These are phyloP conservation scores for Pythium aquatile DNA, from an alignment of 352 stramenopile species.

Conservation along the genomic window DNA sequence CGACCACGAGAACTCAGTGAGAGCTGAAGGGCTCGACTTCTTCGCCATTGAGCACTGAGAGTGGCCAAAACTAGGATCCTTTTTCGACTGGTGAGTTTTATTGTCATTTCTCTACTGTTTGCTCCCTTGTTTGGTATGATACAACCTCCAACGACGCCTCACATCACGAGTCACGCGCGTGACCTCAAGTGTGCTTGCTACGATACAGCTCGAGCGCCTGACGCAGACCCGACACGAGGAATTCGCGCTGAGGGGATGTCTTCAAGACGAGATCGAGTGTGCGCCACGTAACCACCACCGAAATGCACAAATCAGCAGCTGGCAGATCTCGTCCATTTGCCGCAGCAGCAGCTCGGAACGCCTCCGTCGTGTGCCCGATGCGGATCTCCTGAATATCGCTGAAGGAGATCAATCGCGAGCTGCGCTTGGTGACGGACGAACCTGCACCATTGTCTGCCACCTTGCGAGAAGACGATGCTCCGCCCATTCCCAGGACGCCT, in stretches of 20 bases:
- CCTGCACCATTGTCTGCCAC: slow-evolving; percentile 14
- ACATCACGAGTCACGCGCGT: background rate
- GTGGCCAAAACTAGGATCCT: background rate
- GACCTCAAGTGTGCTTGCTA: slow-evolving; percentile 19
- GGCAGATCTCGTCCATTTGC: slow-evolving; percentile 30
- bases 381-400: slow-evolving; percentile 54
- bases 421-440: slow-evolving; percentile 11
- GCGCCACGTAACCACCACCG: slow-evolving; percentile 55
- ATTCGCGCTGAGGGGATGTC: slow-evolving; percentile 45
- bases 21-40: slow-evolving; percentile 53
- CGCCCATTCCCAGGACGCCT: slow-evolving; percentile 18
- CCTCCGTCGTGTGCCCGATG: slow-evolving; percentile 48
- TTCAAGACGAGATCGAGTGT: slow-evolving; percentile 65
- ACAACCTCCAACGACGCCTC: background rate
- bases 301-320: slow-evolving; percentile 46
- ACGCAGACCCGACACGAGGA: slow-evolving; percentile 48
- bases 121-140: slow-evolving; percentile 7
- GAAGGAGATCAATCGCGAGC: slow-evolving; percentile 35
- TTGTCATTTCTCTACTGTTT: background rate
- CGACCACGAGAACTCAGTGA: slow-evolving; percentile 41
- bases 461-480: slow-evolving; percentile 9
- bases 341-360: slow-evolving; percentile 33
- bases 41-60: slow-evolving; percentile 49
- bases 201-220: slow-evolving; percentile 22
- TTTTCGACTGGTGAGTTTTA: background rate